phyloP scores from a whole-genome alignment of 2,329 filamentous ascomycete genomes.

The Hypocrella siamensis region DNA sequence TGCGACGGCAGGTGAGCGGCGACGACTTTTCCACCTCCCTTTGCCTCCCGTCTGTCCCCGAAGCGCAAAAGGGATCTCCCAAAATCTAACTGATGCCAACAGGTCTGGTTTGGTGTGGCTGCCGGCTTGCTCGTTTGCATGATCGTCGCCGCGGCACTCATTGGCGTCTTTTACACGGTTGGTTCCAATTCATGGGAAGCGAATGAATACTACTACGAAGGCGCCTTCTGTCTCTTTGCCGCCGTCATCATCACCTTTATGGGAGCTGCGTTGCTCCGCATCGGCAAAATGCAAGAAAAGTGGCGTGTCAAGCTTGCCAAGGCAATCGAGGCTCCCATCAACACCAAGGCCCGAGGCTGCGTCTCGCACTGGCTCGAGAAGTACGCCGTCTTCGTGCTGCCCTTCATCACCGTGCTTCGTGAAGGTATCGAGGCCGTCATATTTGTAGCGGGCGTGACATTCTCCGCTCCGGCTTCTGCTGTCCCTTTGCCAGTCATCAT shows the following conservation, averaged over 20 bases:
- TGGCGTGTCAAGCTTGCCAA: conserved; percentile 72
- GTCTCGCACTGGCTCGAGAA: conserved; percentile 55
- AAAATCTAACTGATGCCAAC: too few species aligned
- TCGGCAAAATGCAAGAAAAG: conserved; percentile 73
- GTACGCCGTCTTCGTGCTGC: conserved; percentile 74
- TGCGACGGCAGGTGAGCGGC: conserved; percentile 43
- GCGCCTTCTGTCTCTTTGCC: conserved; percentile 60
- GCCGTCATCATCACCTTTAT: conserved; percentile 68
- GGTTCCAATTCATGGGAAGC: conserved; percentile 50
- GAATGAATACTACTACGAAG: conserved; percentile 68
- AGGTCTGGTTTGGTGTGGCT: conserved; percentile 47
- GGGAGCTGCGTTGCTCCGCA: conserved; percentile 63
- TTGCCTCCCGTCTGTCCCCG: too few species aligned
- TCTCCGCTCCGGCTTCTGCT: conserved; percentile 56
- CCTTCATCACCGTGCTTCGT: conserved; percentile 74
- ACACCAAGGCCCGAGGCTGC: conserved; percentile 26
- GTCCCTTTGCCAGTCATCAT: conserved; percentile 65
- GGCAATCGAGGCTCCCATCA: conserved; percentile 40
- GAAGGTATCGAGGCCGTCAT: conserved; percentile 79
- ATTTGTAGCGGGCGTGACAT: conserved; percentile 72
- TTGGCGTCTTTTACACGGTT: conserved; percentile 55
- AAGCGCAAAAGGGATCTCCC: too few species aligned
- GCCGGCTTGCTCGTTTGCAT: conserved; percentile 49
- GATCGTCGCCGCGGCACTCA: conserved; percentile 48
- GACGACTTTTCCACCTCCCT: too few species aligned